A percentile compares a stretch with the other conserved stretches of the same genome.
phyloP scores from a whole-genome alignment of 2,329 filamentous ascomycete species.

The Escovopsis sp. region DNA sequence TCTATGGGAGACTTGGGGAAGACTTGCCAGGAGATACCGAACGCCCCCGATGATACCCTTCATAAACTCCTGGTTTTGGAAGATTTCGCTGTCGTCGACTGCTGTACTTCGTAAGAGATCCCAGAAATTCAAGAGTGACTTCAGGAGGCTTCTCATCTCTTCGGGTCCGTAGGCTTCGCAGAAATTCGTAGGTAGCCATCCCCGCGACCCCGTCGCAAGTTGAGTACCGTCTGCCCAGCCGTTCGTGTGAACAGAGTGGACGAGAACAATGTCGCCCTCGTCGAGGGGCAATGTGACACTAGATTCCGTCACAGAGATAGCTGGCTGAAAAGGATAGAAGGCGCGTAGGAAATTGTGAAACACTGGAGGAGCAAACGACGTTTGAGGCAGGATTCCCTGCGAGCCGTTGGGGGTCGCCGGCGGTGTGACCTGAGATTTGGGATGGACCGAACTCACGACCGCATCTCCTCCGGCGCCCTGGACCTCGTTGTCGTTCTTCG shows the following conservation, averaged over 20 bases:
- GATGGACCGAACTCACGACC: constrained; percentile 15
- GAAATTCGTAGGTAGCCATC: constrained; percentile 97
- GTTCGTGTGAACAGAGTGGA: constrained; percentile 95
- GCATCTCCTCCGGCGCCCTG: constrained; percentile 18
- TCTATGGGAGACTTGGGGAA: too few relatives aligned
- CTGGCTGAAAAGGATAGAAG: constrained; percentile 82
- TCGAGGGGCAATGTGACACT: constrained; percentile 80
- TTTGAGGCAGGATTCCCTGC: constrained; percentile 37
- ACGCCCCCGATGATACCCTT: constrained; percentile 88
- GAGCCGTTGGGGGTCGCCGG: constrained; percentile 59
- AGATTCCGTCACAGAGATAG: constrained; percentile 59
- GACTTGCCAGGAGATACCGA: constrained; percentile 68
- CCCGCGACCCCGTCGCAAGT: constrained; percentile 67
- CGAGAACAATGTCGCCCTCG: constrained; percentile 80
- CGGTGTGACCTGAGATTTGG: constrained; percentile 54
- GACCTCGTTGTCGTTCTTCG: constrained; percentile 10
- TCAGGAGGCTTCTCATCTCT: constrained; percentile 70
- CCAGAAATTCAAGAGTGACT: constrained; percentile 83
- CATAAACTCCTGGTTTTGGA: constrained; percentile 86
- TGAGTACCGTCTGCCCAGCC: constrained; percentile 96
- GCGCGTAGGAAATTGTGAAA: constrained; percentile 94
- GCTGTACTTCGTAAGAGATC: constrained; percentile 69
- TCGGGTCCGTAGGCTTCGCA: constrained; percentile 89
- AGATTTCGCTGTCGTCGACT: constrained; percentile 60
- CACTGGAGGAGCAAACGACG: constrained; percentile 39